Evolutionary conservation across 1,139 yeast species (phyloP).

Genomic region (Spathaspora jeffriesii): DNA sequence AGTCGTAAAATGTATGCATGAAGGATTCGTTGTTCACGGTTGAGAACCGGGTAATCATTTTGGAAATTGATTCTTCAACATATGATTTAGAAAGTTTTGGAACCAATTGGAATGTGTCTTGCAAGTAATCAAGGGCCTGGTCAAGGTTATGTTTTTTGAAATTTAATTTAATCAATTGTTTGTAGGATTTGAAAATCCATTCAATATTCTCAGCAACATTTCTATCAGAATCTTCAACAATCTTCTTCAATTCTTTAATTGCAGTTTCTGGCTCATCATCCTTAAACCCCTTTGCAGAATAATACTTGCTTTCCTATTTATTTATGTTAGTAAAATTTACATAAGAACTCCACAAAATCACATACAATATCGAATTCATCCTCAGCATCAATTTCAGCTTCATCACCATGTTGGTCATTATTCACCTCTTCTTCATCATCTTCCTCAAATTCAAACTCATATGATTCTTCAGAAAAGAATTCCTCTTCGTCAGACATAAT

Average conservation of each 20-base stretch:
- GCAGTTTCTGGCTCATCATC: slow-evolving; percentile 60
- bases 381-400: slow-evolving; percentile 9
- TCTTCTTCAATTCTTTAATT: slow-evolving; percentile 37
- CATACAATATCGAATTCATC: slow-evolving; percentile 60
- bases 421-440: slow-evolving; percentile 44
- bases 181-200: slow-evolving; percentile 61
- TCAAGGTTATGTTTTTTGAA: slow-evolving; percentile 34
- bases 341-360: slow-evolving; percentile 21
- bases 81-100: slow-evolving; percentile 43
- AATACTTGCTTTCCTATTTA: slow-evolving; percentile 53
- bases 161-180: slow-evolving; percentile 63
- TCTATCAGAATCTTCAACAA: slow-evolving; percentile 22
- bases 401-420: slow-evolving; percentile 20
- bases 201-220: slow-evolving; percentile 21
- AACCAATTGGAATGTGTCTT: slow-evolving; percentile 21
- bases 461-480: slow-evolving; percentile 62
- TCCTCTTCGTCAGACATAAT: slow-evolving; percentile 62
- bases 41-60: slow-evolving; percentile 51
- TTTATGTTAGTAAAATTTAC: slow-evolving; percentile 19
- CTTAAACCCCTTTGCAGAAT: slow-evolving; percentile 61
- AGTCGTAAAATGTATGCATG: slow-evolving; percentile 28
- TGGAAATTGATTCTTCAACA: slow-evolving; percentile 62
- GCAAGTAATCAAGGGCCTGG: slow-evolving; percentile 31
- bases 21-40: slow-evolving; percentile 27
- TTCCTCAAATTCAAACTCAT: slow-evolving; percentile 67